These are phyloP conservation scores for Solanum habrochaites DNA, from an alignment of 257 asterid species.

Conservation along the genomic window DNA sequence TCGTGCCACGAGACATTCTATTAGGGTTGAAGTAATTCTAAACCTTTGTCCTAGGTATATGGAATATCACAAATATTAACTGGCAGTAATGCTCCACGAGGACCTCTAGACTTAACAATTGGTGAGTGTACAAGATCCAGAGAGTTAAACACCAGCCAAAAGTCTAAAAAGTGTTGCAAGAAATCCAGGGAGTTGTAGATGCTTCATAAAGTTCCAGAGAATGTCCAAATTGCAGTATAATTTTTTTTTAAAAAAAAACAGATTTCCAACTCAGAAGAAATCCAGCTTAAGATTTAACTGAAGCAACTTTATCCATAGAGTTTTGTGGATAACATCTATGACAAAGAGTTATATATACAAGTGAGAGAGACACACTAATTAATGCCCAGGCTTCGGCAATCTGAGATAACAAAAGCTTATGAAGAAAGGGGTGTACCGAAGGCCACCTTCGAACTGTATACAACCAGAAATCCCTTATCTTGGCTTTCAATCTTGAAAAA, in stretches of 20 bases:
- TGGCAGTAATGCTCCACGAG: not conserved
- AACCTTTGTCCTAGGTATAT: not conserved
- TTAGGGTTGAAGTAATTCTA: not conserved
- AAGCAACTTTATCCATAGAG: not conserved
- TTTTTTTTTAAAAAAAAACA: not conserved
- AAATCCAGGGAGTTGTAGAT: not conserved
- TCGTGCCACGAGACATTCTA: not conserved
- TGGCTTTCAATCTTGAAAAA: slow-evolving; percentile 60
- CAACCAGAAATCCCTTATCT: slow-evolving; percentile 47
- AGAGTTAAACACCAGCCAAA: not conserved
- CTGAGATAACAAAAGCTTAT: not conserved
- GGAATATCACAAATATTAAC: not conserved
- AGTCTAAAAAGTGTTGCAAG: not conserved
- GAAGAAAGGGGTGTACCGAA: slow-evolving; percentile 61
- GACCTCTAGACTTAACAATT: not conserved
- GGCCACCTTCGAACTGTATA: slow-evolving; percentile 81
- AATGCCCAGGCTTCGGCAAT: not conserved
- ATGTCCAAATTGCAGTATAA: not conserved
- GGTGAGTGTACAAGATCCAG: not conserved
- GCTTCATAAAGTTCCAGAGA: not conserved
- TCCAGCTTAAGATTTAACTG: not conserved
- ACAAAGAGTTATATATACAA: not conserved
- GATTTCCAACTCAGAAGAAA: not conserved
- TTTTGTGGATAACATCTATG: not conserved
- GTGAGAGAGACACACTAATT: not conserved